These are phyloP conservation scores for Striga hermonthica DNA, from an alignment of 305 asterid genomes.

Conservation along the genomic window DNA sequence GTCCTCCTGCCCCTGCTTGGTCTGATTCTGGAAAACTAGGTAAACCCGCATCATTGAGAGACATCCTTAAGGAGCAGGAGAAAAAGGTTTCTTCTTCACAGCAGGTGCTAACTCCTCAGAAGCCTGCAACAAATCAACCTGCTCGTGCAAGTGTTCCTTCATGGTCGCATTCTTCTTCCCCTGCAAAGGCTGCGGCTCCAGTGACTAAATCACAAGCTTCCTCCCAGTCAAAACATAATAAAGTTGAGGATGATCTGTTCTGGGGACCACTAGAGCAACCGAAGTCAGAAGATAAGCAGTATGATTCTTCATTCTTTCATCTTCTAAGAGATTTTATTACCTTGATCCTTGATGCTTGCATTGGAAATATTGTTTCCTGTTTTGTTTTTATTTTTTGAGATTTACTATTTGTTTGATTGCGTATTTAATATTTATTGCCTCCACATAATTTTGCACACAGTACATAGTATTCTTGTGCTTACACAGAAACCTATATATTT, in stretches of 20 bases:
- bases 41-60: conserved; percentile 71
- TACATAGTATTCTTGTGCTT: conserved; percentile 14
- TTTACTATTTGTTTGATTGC: neutral
- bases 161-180: conserved; percentile 51
- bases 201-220: conserved; percentile 43
- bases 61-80: conserved; percentile 76
- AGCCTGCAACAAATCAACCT: conserved; percentile 46
- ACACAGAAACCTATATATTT: too few relatives aligned
- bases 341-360: too few relatives aligned
- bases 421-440: neutral
- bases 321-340: neutral
- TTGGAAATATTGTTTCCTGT: neutral
- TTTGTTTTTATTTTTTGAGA: neutral
- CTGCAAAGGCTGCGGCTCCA: conserved; percentile 56
- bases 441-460: neutral
- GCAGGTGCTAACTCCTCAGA: conserved; percentile 56
- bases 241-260: conserved; percentile 74
- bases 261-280: conserved; percentile 83
- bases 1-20: conserved; percentile 75
- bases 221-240: conserved; percentile 42
- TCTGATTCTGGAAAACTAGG: conserved; percentile 57
- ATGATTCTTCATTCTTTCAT: conserved; percentile 31
- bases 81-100: conserved; percentile 47
- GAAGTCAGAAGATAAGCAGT: conserved; percentile 61
- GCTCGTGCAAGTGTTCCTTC: conserved; percentile 53